Evolutionary conservation across 2,329 filamentous ascomycete species (phyloP).

Genomic region (Akanthomyces dipterigenus): DNA sequence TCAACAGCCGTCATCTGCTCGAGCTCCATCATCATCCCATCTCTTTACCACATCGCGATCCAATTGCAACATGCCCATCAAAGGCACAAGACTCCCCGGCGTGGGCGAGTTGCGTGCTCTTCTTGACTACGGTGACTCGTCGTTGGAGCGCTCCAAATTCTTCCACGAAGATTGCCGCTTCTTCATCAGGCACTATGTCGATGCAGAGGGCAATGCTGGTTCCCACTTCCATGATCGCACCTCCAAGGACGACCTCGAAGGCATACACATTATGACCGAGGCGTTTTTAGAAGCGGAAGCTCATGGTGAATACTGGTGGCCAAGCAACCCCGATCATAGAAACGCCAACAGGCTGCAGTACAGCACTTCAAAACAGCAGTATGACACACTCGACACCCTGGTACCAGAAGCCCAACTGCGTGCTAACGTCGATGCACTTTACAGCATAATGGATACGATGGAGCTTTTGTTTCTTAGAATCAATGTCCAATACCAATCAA

Average conservation of each 20-base stretch:
- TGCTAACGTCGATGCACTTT: background rate
- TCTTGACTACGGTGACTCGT: background rate
- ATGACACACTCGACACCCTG: background rate
- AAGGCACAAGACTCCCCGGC: background rate
- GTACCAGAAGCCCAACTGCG: too few species aligned
- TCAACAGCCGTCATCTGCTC: too few species aligned
- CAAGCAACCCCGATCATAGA: background rate
- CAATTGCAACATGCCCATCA: background rate
- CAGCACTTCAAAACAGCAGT: background rate
- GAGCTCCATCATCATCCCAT: too few species aligned
- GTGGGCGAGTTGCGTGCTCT: background rate
- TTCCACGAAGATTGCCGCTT: background rate
- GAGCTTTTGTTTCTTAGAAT: background rate
- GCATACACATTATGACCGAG: background rate
- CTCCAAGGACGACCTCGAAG: background rate
- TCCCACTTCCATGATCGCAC: background rate
- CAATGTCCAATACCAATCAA: background rate
- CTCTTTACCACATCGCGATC: too few species aligned
- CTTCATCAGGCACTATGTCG: background rate
- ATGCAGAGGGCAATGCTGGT: background rate
- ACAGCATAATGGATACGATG: background rate
- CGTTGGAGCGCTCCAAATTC: background rate
- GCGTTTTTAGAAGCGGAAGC: background rate
- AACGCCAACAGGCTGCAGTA: background rate
- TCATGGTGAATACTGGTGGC: background rate